Conservation (phyloP, 2,329 filamentous ascomycete species). For the Aureobasidium sp. region DNA sequence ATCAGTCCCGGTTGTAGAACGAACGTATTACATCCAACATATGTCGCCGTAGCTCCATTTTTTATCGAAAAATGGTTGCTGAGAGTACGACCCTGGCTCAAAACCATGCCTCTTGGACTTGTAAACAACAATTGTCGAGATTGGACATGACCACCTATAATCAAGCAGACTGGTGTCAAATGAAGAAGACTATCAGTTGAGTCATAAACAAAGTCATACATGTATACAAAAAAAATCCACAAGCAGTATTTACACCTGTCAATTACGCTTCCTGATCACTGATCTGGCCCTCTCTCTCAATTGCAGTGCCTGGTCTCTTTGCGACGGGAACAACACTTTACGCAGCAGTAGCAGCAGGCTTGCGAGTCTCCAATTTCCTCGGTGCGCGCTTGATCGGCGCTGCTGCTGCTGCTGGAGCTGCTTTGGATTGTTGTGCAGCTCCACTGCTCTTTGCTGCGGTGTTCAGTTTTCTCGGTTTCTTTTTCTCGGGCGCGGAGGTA, state of each 20-base stretch:
- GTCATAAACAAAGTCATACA: no score
- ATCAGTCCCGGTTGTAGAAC: neutral
- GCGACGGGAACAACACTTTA: neutral
- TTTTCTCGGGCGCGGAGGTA: constrained; percentile 15
- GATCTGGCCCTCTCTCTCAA: no score
- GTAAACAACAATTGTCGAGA: neutral
- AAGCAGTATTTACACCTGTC: no score
- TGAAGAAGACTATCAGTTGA: no score
- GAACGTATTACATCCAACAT: no score
- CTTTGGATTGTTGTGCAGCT: constrained; percentile 2
- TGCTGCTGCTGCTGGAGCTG: neutral
- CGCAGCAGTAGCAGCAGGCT: constrained; percentile 16
- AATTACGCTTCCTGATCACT: no score
- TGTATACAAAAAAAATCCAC: no score
- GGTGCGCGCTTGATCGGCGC: constrained; percentile 21
- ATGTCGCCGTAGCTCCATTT: neutral
- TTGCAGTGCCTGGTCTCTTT: no score
- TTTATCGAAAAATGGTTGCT: neutral
- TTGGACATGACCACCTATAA: neutral
- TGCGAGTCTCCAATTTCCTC: constrained; percentile 24
- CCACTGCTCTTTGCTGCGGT: constrained; percentile 10
- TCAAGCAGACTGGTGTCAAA: no score
- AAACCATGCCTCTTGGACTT: neutral
- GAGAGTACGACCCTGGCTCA: neutral
- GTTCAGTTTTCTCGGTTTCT: constrained; percentile 26